Base-by-base conservation (phyloP, 495 filamentous ascomycete species). In the Trichoderma asperelloides region DNA sequence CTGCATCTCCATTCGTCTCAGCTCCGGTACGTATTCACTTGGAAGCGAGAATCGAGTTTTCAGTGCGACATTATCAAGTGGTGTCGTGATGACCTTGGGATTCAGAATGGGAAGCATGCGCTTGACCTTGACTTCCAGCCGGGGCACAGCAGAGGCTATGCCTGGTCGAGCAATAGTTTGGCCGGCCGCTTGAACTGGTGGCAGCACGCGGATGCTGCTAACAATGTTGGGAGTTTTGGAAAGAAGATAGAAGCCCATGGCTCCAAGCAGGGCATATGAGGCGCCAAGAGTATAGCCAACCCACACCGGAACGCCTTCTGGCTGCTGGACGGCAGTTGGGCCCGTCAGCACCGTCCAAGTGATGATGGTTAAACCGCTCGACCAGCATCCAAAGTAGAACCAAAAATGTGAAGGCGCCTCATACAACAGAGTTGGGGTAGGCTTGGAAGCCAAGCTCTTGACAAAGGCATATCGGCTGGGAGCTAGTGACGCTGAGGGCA, bases 341-440 rank as follows among this genome's bases (percentile, higher is more conserved):
- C 76, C 72, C 71, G 88, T 63, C 66, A 62, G n/a, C 37, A 62
- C 57, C n/a, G 66, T 51, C 66, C 64, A 65, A 13, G 40, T 25
- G 2, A 65, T 11, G 3, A 65, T 45, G 33, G 64, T n/a, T 1
- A 65, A 18, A 39, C 64, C 64, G 13, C 40, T 47, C 15, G 64
- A 27, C 64, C 64, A 87, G 71, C 83, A 83, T 43, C 83, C 82
- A 49, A 83, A 65, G 41, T 85, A 74, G 75, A 85, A 89, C 70
- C 78, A 75, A 65, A 80, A 79, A 69, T 91, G 86, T 5, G 87
- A 86, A 5, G 82, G 86, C 0, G 85, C 81, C 67, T 86, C 77
- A 78, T 87, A 92, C 40, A 91, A 76, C 0, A 84, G 73, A 9
- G 81, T 84, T 27, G 79, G 78, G 27, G 74, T 64, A 9, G 73